phyloP scores from a whole-genome alignment of 257 asterid genomes.

The Datura wrightii region DNA sequence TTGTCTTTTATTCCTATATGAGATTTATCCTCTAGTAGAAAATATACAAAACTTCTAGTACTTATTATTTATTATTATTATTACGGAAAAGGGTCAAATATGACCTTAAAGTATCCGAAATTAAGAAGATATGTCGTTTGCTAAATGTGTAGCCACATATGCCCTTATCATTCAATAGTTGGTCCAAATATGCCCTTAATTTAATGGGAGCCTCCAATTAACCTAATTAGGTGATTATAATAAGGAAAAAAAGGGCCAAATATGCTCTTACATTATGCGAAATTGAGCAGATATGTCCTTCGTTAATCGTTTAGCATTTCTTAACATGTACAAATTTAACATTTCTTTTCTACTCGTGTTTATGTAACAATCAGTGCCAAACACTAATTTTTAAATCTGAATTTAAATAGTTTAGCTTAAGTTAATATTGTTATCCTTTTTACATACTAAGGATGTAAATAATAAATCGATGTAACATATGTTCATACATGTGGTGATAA shows the following conservation, averaged over 20 bases:
- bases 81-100: neutral
- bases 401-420: neutral
- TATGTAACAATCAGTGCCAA: neutral
- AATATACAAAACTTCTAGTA: neutral
- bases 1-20: neutral
- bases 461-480: neutral
- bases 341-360: constrained; percentile 7
- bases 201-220: neutral
- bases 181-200: neutral
- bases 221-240: neutral
- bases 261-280: neutral
- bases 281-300: neutral
- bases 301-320: neutral
- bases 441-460: constrained; percentile 12
- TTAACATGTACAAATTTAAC: neutral
- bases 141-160: neutral
- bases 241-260: constrained; percentile 1
- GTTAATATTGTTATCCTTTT: neutral
- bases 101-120: neutral
- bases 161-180: constrained; percentile 8
- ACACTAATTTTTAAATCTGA: constrained; percentile 15
- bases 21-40: constrained; percentile 5
- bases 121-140: neutral
- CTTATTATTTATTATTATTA: neutral
- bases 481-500: neutral